A percentile compares a stretch with the other conserved stretches of the same genome.
Evolutionary conservation across 192 early-diverging fungal species (phyloP).

Genomic region (Linnemannia schmuckeri): DNA sequence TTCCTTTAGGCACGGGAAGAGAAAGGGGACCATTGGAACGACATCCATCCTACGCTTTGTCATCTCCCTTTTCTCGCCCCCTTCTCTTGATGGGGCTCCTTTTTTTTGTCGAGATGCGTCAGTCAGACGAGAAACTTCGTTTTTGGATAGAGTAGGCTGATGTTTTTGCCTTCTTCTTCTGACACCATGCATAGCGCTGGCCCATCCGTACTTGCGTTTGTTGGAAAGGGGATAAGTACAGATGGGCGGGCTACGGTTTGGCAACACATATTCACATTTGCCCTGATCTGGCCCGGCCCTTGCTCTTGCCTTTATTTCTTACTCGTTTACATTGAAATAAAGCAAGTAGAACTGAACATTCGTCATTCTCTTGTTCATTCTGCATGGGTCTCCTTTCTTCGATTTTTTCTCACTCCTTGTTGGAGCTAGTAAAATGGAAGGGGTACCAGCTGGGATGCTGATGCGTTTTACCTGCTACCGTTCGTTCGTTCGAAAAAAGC

Average conservation of each 20-base stretch:
- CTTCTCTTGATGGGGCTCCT: too few species aligned
- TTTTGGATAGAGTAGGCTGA: background rate
- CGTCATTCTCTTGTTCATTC: too few species aligned
- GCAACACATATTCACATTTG: slow-evolving; percentile 13
- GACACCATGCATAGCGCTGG: background rate
- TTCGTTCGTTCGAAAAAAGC: too few species aligned
- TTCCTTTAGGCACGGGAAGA: too few species aligned
- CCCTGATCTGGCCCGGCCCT: background rate
- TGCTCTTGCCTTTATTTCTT: background rate
- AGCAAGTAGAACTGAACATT: too few species aligned
- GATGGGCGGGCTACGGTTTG: background rate
- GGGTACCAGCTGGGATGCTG: too few species aligned
- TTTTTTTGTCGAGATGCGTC: background rate
- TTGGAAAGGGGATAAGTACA: background rate
- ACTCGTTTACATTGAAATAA: too few species aligned
- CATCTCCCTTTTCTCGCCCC: too few species aligned
- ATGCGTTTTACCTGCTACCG: too few species aligned
- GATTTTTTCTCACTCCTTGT: background rate
- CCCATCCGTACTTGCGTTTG: background rate
- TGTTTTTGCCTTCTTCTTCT: background rate
- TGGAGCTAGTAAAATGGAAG: too few species aligned
- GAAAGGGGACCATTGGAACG: too few species aligned
- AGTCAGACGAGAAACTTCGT: background rate
- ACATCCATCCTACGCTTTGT: too few species aligned
- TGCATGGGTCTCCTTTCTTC: background rate